Conservation (phyloP, 2,329 filamentous ascomycete species). For the Periconia sp. region DNA sequence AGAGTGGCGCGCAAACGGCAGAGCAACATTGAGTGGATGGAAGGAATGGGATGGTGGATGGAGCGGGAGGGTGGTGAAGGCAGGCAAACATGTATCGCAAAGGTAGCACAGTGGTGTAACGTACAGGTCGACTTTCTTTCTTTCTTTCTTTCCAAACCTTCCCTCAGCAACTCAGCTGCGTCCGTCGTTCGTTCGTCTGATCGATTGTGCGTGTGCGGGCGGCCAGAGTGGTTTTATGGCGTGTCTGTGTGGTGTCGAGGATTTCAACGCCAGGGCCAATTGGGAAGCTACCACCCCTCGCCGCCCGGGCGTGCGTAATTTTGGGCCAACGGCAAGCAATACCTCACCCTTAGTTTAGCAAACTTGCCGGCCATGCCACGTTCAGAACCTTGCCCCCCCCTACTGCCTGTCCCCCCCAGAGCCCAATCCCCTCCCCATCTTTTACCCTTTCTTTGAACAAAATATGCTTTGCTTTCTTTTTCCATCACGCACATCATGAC, state of each 20-base stretch:
- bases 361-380: too few species aligned
- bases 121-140: conserved; percentile 25
- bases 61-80: background rate
- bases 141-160: conserved; percentile 44
- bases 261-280: background rate
- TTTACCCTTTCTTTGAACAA: too few species aligned
- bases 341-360: background rate
- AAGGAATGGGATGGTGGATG: background rate
- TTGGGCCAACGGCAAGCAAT: conserved; percentile 23
- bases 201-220: conserved; percentile 6
- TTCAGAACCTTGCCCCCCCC: too few species aligned
- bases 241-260: conserved; percentile 10
- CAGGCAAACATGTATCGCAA: conserved; percentile 4
- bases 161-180: conserved; percentile 44
- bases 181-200: conserved; percentile 39
- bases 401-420: too few species aligned
- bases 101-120: conserved; percentile 18
- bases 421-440: too few species aligned
- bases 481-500: too few species aligned
- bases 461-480: too few species aligned
- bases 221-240: conserved; percentile 22
- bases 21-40: too few species aligned
- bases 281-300: conserved; percentile 18
- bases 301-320: conserved; percentile 24
- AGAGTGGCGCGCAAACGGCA: too few species aligned